These are phyloP conservation scores for Durotheca rogersii DNA, from an alignment of 495 filamentous ascomycete genomes.

Conservation along the genomic window DNA sequence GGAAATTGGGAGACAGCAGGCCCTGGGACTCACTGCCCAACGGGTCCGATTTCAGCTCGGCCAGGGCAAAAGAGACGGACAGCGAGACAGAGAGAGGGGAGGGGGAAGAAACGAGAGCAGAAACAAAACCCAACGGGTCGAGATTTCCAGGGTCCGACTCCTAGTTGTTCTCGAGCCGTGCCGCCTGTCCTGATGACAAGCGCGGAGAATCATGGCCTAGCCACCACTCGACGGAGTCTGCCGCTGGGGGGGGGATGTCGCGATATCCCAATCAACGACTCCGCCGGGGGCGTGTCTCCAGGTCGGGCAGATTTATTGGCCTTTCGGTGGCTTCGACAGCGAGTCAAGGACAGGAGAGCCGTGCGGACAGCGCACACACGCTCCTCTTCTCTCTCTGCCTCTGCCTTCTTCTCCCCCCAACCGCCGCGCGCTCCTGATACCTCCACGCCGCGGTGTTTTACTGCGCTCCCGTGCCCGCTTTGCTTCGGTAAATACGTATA, in stretches of 20 bases:
- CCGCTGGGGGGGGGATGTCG: constrained; percentile 19
- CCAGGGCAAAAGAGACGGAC: neutral
- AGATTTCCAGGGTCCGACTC: constrained; percentile 9
- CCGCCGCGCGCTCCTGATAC: no score
- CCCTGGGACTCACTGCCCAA: no score
- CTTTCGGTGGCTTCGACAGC: constrained; percentile 8
- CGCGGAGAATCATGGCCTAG: constrained; percentile 19
- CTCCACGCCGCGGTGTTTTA: no score
- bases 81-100: no score
- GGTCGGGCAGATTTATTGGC: constrained; percentile 18
- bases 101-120: no score
- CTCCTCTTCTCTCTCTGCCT: no score
- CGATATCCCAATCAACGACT: constrained; percentile 23
- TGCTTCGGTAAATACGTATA: no score
- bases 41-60: constrained; percentile 10
- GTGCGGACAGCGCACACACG: no score
- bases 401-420: no score
- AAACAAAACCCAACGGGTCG: no score
- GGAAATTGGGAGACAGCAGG: constrained; percentile 6
- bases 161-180: constrained; percentile 15
- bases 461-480: no score
- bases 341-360: constrained; percentile 5
- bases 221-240: constrained; percentile 17
- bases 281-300: neutral
- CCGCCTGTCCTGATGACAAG: constrained; percentile 16